Evolutionary conservation across 495 filamentous ascomycete genomes (phyloP).

Genomic region (Hypoxylon trugodes): DNA sequence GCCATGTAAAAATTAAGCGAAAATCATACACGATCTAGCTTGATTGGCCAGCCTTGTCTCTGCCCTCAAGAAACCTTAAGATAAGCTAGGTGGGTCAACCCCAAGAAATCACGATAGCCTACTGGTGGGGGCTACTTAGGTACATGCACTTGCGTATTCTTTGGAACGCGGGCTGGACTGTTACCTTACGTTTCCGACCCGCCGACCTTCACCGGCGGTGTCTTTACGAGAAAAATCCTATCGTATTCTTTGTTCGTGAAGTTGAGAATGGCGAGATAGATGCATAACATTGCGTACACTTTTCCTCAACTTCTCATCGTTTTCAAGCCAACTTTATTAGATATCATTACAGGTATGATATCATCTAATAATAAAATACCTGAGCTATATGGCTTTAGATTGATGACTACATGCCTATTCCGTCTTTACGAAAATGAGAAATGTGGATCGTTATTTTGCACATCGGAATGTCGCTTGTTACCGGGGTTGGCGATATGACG

Average conservation of each 20-base stretch:
- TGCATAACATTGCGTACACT: constrained; percentile 11
- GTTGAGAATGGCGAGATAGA: constrained; percentile 12
- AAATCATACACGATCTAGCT: not conserved
- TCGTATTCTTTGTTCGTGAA: constrained; percentile 20
- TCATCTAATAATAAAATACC: constrained; percentile 11
- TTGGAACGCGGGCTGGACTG: constrained; percentile 6
- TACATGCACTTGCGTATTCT: constrained; percentile 23
- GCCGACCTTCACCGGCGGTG: constrained; percentile 11
- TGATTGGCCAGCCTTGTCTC: constrained; percentile 33
- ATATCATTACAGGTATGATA: constrained; percentile 9
- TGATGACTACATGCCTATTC: constrained; percentile 26
- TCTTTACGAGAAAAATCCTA: constrained; percentile 8
- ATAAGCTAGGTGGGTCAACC: constrained; percentile 1
- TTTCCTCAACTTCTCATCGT: constrained; percentile 2
- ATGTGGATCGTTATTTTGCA: constrained; percentile 45
- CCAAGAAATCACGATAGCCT: constrained; percentile 8
- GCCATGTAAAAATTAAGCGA: constrained; percentile 34
- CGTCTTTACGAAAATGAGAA: constrained; percentile 37
- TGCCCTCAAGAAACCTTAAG: not conserved
- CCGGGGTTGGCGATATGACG: constrained; percentile 43
- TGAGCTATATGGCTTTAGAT: constrained; percentile 29
- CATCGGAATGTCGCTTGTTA: constrained; percentile 47
- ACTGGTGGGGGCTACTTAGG: constrained; percentile 1
- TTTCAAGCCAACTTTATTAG: constrained; percentile 2
- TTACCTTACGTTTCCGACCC: constrained; percentile 8